Evolutionary conservation across 2,329 filamentous ascomycete species (phyloP).

Genomic region (Stylonectria norvegica): DNA sequence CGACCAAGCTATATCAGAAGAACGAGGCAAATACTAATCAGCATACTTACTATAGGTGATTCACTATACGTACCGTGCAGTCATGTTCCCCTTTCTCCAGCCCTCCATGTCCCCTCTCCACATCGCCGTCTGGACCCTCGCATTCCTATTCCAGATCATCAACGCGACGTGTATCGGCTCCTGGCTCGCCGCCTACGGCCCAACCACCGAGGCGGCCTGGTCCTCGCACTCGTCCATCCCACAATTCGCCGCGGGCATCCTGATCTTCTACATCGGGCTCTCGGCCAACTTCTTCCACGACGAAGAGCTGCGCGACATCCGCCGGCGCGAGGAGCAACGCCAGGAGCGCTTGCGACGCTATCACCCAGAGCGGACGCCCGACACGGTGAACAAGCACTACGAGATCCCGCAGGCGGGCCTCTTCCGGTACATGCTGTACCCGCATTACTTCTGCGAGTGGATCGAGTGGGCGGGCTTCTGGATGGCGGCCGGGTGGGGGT

Average conservation of each 20-base stretch:
- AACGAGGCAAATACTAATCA: conserved; percentile 3
- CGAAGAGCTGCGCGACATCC: conserved; percentile 82
- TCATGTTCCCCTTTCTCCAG: conserved; percentile 77
- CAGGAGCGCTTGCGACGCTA: conserved; percentile 42
- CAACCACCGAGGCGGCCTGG: conserved; percentile 55
- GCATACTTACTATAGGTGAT: conserved; percentile 50
- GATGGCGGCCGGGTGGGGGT: conserved; percentile 65
- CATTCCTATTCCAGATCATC: conserved; percentile 69
- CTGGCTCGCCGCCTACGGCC: conserved; percentile 81
- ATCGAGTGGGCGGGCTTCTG: conserved; percentile 91
- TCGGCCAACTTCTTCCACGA: conserved; percentile 84
- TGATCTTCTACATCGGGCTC: conserved; percentile 73
- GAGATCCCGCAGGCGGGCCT: conserved; percentile 79
- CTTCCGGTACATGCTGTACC: conserved; percentile 79
- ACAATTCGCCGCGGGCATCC: conserved; percentile 61
- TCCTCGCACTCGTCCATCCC: conserved; percentile 33
- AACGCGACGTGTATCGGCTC: conserved; percentile 77
- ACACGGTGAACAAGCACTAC: conserved; percentile 68
- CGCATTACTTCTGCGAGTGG: conserved; percentile 97
- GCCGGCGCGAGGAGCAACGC: conserved; percentile 62
- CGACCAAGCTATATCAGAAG: conserved; percentile 8
- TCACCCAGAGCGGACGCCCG: conserved; percentile 36
- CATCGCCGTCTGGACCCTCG: conserved; percentile 60
- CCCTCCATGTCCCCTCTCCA: conserved; percentile 94
- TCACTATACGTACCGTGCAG: conserved; percentile 87